These are phyloP conservation scores for Microbotryum silenes-acaulis DNA, from an alignment of 1,284 basidiomycete species.

Conservation along the genomic window DNA sequence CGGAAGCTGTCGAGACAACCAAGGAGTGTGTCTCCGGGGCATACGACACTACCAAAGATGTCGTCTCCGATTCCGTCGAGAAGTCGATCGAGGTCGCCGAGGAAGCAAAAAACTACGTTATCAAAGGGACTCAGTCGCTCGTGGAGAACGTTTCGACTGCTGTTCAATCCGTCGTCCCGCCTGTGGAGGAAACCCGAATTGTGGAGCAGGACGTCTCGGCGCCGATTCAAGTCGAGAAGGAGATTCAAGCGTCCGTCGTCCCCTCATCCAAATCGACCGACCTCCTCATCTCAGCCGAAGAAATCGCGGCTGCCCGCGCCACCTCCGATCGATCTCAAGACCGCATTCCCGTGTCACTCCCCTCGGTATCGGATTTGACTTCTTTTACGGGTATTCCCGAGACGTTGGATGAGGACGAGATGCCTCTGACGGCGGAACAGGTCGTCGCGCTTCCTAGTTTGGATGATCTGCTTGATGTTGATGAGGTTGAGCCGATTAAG, in stretches of 20 bases:
- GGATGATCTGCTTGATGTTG: slow-evolving; percentile 20
- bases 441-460: slow-evolving; percentile 6
- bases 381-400: neutral
- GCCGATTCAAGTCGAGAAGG: too few relatives aligned
- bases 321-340: slow-evolving; percentile 6
- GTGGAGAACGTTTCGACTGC: neutral
- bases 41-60: neutral
- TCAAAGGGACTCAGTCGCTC: neutral
- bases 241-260: neutral
- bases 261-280: slow-evolving; percentile 6
- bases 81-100: neutral
- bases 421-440: slow-evolving; percentile 16
- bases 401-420: neutral
- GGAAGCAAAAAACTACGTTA: neutral
- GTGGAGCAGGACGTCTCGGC: too few relatives aligned
- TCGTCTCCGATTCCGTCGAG: neutral
- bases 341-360: slow-evolving; percentile 3
- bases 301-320: neutral
- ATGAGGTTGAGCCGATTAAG: slow-evolving; percentile 11
- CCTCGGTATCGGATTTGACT: neutral
- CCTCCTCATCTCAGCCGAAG: slow-evolving; percentile 14
- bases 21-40: neutral
- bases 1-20: slow-evolving; percentile 8
- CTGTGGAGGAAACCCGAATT: neutral
- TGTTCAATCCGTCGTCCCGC: neutral